Evolutionary conservation across 148 eudicot genomes (phyloP), one percentile per base, ranked within the genome.

Genomic region (Selenicereus undatus): DNA sequence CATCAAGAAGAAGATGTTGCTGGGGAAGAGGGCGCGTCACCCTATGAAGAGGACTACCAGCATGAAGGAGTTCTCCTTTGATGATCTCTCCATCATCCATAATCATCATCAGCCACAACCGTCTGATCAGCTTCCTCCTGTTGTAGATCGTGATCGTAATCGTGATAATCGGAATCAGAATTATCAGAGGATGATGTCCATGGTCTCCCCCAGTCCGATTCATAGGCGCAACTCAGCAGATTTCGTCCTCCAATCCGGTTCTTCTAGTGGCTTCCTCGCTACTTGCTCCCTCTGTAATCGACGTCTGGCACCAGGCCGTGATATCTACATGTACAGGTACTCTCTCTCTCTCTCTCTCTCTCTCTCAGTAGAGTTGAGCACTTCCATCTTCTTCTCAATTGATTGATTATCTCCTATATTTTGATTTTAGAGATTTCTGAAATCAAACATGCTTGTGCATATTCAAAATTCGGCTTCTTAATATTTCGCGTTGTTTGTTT

Each of bases 321-420:
- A 92, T 66, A 92, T 92, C 78, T 92, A 83, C 88, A 92, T 92
- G 93, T 92, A 92, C 60, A 90, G 85, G 97, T 92, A 80, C n/a
- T 74, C 14, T 39, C 11, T 7, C 3, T 14, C 80, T 69, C 43
- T 39, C 43, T 39, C 43, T 30, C n/a, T 64, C 26, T 60, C 22
- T 60, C n/a, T 60, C 65, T 60, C 21, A 8, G 8, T 60, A 8
- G n/a, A 60, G 4, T 22, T 39, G 43, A 39, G 43, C 43, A 39
- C 8, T 1, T 39, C 43, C 3, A 39, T 39, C 43, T 1, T 39
- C 43, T 39, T 2, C 1, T 39, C 65, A 50, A 22, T 35, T 1
- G 11, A 48, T 48, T 48, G 52, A 48, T 48, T 48, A 48, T 48
- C 52, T 48, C 13, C 52, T 48, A 12, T 48, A 12, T 26, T 22